Evolutionary conservation across 2,329 filamentous ascomycete genomes (phyloP).

Genomic region (Paecilomyces dactylethromorphus): DNA sequence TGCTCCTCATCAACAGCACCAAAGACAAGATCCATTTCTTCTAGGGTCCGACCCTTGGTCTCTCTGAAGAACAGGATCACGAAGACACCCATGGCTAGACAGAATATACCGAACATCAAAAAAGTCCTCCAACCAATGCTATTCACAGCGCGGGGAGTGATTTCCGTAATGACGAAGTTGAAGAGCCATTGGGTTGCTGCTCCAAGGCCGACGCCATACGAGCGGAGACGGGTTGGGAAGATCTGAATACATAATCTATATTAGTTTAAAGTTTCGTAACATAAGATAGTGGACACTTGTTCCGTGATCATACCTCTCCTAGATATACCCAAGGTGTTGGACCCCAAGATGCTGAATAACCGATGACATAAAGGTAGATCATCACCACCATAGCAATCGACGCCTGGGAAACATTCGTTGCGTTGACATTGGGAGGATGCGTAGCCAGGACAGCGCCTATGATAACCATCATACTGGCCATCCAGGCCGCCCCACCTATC

Average conservation of each 20-base stretch:
- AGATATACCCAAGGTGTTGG: slow-evolving; percentile 31
- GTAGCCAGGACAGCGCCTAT: slow-evolving; percentile 28
- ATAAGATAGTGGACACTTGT: neutral
- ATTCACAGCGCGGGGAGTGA: slow-evolving; percentile 35
- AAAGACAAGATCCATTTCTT: slow-evolving; percentile 30
- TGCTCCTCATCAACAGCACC: slow-evolving; percentile 5
- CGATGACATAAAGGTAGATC: slow-evolving; percentile 43
- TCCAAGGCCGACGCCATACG: slow-evolving; percentile 30
- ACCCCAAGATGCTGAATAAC: slow-evolving; percentile 27
- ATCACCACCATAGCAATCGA: slow-evolving; percentile 38
- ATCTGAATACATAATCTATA: slow-evolving; percentile 17
- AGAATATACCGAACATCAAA: slow-evolving; percentile 34
- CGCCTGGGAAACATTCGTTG: slow-evolving; percentile 20
- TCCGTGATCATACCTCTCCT: slow-evolving; percentile 18
- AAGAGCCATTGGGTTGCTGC: slow-evolving; percentile 34
- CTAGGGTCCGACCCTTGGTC: slow-evolving; percentile 30
- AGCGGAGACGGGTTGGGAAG: slow-evolving; percentile 33
- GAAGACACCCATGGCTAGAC: slow-evolving; percentile 25
- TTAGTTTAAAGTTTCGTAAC: neutral
- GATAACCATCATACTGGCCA: slow-evolving; percentile 33
- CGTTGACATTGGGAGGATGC: slow-evolving; percentile 22
- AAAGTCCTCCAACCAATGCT: slow-evolving; percentile 34
- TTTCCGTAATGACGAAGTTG: slow-evolving; percentile 37
- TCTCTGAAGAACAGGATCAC: slow-evolving; percentile 35
- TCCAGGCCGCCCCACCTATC: slow-evolving; percentile 28